Conservation (phyloP, 305 asterid species). For the Fraxinus nigra region DNA sequence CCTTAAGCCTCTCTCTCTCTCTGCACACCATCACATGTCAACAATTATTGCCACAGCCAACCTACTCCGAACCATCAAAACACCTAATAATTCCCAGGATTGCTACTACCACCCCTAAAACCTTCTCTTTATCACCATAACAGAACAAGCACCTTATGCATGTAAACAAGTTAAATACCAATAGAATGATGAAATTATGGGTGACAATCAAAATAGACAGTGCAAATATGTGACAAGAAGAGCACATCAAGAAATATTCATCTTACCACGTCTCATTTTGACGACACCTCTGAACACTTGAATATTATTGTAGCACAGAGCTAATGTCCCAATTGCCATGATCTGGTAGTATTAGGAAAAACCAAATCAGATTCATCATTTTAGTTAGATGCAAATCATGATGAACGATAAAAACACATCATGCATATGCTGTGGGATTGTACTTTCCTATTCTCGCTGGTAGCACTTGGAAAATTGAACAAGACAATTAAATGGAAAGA, state of each 20-base stretch:
- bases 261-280: slow-evolving; percentile 54
- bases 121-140: background rate
- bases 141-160: background rate
- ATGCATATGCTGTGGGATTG: background rate
- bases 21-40: background rate
- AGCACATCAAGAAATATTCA: background rate
- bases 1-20: background rate
- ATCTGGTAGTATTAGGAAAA: slow-evolving; percentile 20
- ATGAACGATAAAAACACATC: background rate
- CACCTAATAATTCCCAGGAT: background rate
- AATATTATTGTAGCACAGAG: background rate
- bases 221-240: background rate
- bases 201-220: slow-evolving; percentile 3
- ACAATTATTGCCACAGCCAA: background rate
- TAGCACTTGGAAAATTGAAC: background rate
- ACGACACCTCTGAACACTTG: slow-evolving; percentile 33
- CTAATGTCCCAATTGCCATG: background rate
- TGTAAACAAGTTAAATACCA: background rate
- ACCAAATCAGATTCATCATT: background rate
- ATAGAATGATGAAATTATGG: background rate
- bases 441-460: background rate
- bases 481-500: background rate
- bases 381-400: background rate
- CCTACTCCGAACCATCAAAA: background rate
- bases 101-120: background rate